Evolutionary conservation across 2,329 filamentous ascomycete species (phyloP).

Genomic region (Botrytis medusae): DNA sequence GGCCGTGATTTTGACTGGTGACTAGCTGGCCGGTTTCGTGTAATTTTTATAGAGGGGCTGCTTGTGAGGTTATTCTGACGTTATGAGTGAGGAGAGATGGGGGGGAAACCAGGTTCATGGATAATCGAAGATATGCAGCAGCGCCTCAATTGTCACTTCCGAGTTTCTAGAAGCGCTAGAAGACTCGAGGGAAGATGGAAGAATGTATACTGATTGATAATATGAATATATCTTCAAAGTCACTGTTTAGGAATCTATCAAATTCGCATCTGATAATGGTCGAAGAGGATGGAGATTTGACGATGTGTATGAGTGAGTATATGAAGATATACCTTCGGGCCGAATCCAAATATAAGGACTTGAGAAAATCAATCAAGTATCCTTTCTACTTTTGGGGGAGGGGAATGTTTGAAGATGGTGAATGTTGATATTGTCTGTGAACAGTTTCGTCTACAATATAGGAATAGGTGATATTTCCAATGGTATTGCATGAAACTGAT

Average conservation of each 20-base stretch:
- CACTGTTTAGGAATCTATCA: neutral
- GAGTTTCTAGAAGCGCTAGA: conserved; percentile 15
- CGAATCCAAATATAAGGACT: neutral
- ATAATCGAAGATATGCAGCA: neutral
- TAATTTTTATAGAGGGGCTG: conserved; percentile 8
- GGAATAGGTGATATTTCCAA: neutral
- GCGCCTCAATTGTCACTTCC: conserved; percentile 1
- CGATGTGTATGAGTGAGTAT: neutral
- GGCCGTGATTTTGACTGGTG: neutral
- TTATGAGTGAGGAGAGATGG: neutral
- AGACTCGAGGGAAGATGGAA: neutral
- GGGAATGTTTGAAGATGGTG: conserved; percentile 4
- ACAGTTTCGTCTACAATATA: neutral
- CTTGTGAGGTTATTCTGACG: conserved; percentile 15
- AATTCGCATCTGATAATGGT: neutral
- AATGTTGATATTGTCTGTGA: conserved; percentile 6
- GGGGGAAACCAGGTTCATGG: conserved; percentile 15
- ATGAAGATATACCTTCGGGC: neutral
- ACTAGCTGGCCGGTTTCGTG: neutral
- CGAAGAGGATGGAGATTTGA: neutral
- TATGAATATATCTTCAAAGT: neutral
- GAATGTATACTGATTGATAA: neutral
- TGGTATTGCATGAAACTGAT: conserved; percentile 28
- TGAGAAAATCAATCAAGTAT: neutral
- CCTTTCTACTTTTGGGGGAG: neutral